Conservation (phyloP, 2,329 filamentous ascomycete species). For the Thelonectria discophora region DNA sequence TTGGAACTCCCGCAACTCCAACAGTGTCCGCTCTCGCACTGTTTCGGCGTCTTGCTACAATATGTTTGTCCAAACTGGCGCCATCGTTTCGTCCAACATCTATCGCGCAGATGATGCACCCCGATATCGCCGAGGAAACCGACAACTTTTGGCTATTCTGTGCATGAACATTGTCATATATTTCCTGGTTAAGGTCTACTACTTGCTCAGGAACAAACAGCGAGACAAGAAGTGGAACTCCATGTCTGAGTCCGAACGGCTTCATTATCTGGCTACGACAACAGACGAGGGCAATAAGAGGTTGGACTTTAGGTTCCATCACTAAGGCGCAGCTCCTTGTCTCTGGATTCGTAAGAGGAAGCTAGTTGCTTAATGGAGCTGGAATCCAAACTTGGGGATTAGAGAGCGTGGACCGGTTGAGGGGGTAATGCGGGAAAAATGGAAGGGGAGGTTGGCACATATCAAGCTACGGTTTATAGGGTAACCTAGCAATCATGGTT, state of each 20-base stretch:
- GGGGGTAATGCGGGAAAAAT: no score
- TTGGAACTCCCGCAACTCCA: conserved; percentile 60
- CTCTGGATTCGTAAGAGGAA: background rate
- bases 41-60: conserved; percentile 67
- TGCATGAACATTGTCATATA: conserved; percentile 60
- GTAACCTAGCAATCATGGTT: background rate
- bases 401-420: no score
- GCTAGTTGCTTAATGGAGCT: background rate
- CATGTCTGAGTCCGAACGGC: conserved; percentile 54
- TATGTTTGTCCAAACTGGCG: conserved; percentile 48
- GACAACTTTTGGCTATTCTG: conserved; percentile 56
- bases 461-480: background rate
- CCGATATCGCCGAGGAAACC: conserved; percentile 55
- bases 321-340: conserved; percentile 29
- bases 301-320: conserved; percentile 53
- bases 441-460: no score
- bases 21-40: conserved; percentile 66
- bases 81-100: conserved; percentile 47
- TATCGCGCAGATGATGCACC: conserved; percentile 52
- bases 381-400: background rate
- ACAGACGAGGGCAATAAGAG: conserved; percentile 55
- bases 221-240: conserved; percentile 56
- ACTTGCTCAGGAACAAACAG: conserved; percentile 57
- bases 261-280: conserved; percentile 47
- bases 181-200: conserved; percentile 59